Conservation (phyloP, 2,329 filamentous ascomycete species). For the Pseudogymnoascus sp. region DNA sequence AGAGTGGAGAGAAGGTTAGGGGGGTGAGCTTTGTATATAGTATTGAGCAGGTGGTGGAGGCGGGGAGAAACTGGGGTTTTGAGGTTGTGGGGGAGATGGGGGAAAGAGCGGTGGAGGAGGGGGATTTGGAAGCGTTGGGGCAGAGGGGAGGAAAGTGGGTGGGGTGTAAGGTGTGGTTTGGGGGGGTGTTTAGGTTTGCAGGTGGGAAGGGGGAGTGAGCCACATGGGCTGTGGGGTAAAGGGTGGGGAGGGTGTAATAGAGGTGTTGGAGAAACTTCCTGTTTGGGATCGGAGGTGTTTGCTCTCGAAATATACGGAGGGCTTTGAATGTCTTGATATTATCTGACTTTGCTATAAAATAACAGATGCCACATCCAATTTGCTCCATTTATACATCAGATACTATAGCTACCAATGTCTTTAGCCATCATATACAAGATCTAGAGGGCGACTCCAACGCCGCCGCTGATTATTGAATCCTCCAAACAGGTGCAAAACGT, state of each 20-base stretch:
- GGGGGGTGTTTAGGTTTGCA: constrained; percentile 34
- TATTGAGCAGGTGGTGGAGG: constrained; percentile 41
- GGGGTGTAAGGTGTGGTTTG: constrained; percentile 46
- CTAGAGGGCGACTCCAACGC: not conserved
- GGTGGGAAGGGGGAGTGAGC: not conserved
- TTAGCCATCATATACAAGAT: not conserved
- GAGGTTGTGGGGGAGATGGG: constrained; percentile 32
- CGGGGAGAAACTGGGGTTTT: constrained; percentile 38
- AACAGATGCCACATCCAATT: not conserved
- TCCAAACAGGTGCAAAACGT: not conserved
- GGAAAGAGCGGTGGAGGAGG: constrained; percentile 40
- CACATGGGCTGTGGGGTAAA: not conserved
- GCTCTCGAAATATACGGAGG: not conserved
- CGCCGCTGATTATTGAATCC: not conserved
- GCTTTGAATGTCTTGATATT: not conserved
- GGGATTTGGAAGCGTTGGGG: constrained; percentile 38
- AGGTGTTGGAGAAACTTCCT: not conserved
- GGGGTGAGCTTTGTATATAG: constrained; percentile 50
- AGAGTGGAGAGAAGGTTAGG: constrained; percentile 46
- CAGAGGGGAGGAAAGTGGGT: constrained; percentile 57
- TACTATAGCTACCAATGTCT: not conserved
- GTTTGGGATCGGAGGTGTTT: not conserved
- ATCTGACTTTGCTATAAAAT: not conserved
- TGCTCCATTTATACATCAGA: not conserved
- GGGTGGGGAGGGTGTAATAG: not conserved